These are phyloP conservation scores for Cladophialophora yegresii DNA, from an alignment of 2,329 filamentous ascomycete genomes.

Conservation along the genomic window DNA sequence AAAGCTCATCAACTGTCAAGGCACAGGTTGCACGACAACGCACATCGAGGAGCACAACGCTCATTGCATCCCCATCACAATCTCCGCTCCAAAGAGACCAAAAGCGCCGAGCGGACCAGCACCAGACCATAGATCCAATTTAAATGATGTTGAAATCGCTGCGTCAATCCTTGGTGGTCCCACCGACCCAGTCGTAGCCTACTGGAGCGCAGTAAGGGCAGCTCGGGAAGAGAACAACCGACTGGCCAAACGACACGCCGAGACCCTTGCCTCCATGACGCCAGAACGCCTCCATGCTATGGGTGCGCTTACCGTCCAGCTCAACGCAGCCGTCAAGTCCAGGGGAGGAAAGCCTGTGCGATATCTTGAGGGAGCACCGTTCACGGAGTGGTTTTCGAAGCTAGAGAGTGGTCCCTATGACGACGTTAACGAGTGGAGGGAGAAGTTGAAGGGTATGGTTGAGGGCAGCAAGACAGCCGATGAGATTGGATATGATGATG, in stretches of 20 bases:
- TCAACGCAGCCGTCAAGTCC: not conserved
- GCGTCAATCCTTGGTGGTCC: too few relatives aligned
- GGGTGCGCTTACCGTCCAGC: slow-evolving; percentile 1
- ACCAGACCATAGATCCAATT: not conserved
- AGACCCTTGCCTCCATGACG: not conserved
- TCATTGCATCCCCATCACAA: slow-evolving; percentile 1
- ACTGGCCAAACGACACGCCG: not conserved
- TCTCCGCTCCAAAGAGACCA: not conserved
- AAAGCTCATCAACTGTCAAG: slow-evolving; percentile 27
- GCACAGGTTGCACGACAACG: slow-evolving; percentile 20
- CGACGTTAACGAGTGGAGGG: not conserved
- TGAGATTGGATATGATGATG: slow-evolving; percentile 24
- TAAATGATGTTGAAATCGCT: not conserved
- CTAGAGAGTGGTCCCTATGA: slow-evolving; percentile 3
- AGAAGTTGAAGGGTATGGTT: slow-evolving; percentile 12
- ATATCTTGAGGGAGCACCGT: slow-evolving; percentile 19
- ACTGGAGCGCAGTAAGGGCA: not conserved
- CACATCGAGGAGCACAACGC: slow-evolving; percentile 19
- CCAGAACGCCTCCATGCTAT: slow-evolving; percentile 1
- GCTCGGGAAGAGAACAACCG: not conserved
- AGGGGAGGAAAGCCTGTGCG: slow-evolving; percentile 14
- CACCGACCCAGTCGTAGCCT: not conserved
- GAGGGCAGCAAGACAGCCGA: slow-evolving; percentile 12
- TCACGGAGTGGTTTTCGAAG: slow-evolving; percentile 5
- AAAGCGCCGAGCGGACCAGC: not conserved